A percentile compares a stretch with the other conserved stretches of the same genome.
phyloP scores from a whole-genome alignment of 805 yeast genomes.

The Yarrowia sp. region DNA sequence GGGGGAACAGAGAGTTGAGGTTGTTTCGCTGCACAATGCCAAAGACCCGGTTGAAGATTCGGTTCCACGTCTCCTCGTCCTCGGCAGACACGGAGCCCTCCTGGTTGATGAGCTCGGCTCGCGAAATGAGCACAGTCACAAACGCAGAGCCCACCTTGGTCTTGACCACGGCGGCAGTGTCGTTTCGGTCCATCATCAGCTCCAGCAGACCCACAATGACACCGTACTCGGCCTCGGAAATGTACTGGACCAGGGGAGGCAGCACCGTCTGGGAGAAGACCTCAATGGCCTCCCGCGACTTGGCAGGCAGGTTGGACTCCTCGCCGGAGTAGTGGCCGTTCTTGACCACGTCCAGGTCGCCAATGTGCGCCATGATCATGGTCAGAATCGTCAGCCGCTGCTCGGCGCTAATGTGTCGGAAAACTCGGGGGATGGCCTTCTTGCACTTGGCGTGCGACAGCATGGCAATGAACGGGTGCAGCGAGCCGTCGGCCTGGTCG shows the following conservation, averaged over 20 bases:
- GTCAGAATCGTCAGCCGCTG: slow-evolving; percentile 80
- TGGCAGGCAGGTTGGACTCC: slow-evolving; percentile 56
- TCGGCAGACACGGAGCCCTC: slow-evolving; percentile 63
- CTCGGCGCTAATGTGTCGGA: slow-evolving; percentile 78
- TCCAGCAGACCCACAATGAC: slow-evolving; percentile 80
- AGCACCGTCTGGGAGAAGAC: slow-evolving; percentile 80
- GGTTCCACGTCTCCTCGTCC: slow-evolving; percentile 71
- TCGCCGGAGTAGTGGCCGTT: slow-evolving; percentile 71
- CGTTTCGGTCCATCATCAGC: slow-evolving; percentile 71
- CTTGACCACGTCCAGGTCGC: slow-evolving; percentile 76
- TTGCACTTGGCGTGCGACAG: slow-evolving; percentile 85
- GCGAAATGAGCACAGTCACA: slow-evolving; percentile 85
- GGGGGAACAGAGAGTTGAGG: slow-evolving; percentile 81
- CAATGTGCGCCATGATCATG: slow-evolving; percentile 78
- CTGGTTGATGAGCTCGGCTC: slow-evolving; percentile 91
- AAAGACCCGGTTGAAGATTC: slow-evolving; percentile 82
- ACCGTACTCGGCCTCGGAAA: slow-evolving; percentile 79
- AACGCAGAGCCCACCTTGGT: slow-evolving; percentile 85
- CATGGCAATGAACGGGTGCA: slow-evolving; percentile 80
- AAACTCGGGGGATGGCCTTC: slow-evolving; percentile 85
- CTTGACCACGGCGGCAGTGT: slow-evolving; percentile 59
- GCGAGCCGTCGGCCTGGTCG: slow-evolving; percentile 59
- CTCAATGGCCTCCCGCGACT: slow-evolving; percentile 67
- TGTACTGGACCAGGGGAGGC: slow-evolving; percentile 81
- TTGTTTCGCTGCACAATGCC: slow-evolving; percentile 73